phyloP scores from a whole-genome alignment of 129 eudicot genomes.

The Arctium lappa region DNA sequence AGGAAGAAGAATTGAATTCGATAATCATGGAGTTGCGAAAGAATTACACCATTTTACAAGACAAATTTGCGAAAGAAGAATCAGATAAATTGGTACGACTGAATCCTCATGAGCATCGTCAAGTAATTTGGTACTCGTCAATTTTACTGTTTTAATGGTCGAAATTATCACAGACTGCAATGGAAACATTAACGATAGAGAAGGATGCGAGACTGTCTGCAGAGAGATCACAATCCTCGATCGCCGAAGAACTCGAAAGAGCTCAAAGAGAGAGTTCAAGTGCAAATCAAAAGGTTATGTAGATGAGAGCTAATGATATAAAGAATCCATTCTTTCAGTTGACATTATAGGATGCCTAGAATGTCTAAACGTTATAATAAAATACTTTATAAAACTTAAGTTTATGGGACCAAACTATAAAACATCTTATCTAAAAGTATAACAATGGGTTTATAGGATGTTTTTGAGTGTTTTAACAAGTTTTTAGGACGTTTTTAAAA shows the following conservation, averaged over 20 bases:
- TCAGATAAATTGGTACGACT: constrained; percentile 65
- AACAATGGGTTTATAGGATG: not conserved
- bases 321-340: not conserved
- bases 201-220: constrained; percentile 69
- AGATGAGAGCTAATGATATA: not conserved
- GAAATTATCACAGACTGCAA: constrained; percentile 54
- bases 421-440: not conserved
- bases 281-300: constrained; percentile 64
- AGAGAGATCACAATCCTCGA: constrained; percentile 60
- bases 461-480: not conserved
- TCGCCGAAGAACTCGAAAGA: constrained; percentile 65
- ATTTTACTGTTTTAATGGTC: not conserved
- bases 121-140: not conserved
- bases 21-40: constrained; percentile 70
- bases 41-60: constrained; percentile 55
- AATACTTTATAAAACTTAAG: not conserved
- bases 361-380: too few relatives aligned
- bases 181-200: constrained; percentile 61
- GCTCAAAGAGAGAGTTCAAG: constrained; percentile 69
- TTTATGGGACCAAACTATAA: not conserved
- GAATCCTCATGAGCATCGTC: not conserved
- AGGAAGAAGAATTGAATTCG: constrained; percentile 86
- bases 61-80: constrained; percentile 68
- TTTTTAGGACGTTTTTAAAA: not conserved
- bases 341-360: too few relatives aligned